These are phyloP conservation scores for Yamadazyma sp. DNA, from an alignment of 1,139 yeast species.

Conservation along the genomic window DNA sequence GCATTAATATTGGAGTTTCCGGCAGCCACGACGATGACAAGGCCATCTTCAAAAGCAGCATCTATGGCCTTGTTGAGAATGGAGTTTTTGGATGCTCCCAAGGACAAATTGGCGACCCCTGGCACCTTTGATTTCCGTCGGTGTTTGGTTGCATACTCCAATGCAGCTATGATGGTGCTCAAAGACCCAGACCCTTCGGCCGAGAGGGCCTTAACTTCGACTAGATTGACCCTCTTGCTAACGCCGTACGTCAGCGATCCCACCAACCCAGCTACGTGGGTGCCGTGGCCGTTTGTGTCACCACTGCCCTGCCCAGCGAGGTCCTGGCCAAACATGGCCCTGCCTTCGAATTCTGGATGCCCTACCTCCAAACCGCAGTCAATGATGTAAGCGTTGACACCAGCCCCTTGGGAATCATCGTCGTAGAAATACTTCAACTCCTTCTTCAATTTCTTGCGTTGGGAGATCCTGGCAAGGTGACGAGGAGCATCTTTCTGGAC, in stretches of 20 bases:
- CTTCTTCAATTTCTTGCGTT: conserved; percentile 34
- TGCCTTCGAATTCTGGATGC: conserved; percentile 66
- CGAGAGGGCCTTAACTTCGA: conserved; percentile 73
- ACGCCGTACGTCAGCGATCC: conserved; percentile 81
- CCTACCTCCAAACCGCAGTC: conserved; percentile 69
- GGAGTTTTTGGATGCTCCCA: conserved; percentile 68
- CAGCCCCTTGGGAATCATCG: conserved; percentile 26
- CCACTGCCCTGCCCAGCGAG: conserved; percentile 62
- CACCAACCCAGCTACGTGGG: conserved; percentile 89
- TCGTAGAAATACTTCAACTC: conserved; percentile 28
- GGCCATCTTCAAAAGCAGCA: conserved; percentile 68
- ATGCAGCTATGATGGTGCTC: conserved; percentile 65
- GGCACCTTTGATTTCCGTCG: conserved; percentile 37
- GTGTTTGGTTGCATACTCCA: conserved; percentile 71
- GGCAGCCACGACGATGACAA: conserved; percentile 84
- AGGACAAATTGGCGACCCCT: conserved; percentile 77
- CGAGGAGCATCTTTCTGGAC: conserved; percentile 56
- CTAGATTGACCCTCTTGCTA: conserved; percentile 62
- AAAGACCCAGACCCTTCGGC: conserved; percentile 62
- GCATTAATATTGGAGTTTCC: conserved; percentile 82
- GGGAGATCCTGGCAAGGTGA: conserved; percentile 66
- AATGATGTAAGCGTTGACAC: conserved; percentile 71
- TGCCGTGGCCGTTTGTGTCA: conserved; percentile 73
- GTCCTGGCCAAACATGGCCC: conserved; percentile 60
- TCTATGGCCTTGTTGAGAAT: conserved; percentile 71